Conservation (phyloP, 805 yeast genomes). For the Schwanniomyces polymorphus region DNA sequence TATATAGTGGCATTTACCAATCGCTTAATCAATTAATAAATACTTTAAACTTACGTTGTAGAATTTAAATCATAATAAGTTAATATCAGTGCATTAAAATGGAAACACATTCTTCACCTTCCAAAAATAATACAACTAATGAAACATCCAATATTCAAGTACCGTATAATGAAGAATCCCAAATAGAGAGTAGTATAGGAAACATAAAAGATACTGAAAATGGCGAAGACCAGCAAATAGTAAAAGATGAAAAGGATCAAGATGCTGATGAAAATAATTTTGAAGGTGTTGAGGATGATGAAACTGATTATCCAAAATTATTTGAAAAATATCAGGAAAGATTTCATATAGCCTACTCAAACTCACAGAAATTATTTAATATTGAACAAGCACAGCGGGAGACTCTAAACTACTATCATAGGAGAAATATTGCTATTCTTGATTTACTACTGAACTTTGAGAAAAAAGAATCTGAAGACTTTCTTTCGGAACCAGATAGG, state of each 20-base stretch:
- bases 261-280: not conserved
- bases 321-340: conserved; percentile 27
- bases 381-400: conserved; percentile 36
- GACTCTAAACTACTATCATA: conserved; percentile 29
- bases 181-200: not conserved
- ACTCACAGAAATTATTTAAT: conserved; percentile 25
- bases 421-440: conserved; percentile 38
- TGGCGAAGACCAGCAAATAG: too few relatives aligned
- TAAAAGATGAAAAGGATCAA: not conserved
- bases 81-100: not conserved
- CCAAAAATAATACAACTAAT: not conserved
- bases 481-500: conserved; percentile 7
- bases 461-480: not conserved
- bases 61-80: too few relatives aligned
- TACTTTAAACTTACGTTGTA: not conserved
- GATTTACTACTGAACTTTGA: conserved; percentile 17
- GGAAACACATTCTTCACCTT: not conserved
- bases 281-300: not conserved
- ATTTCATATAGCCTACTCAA: conserved; percentile 20
- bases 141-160: not conserved
- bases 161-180: not conserved
- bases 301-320: conserved; percentile 21
- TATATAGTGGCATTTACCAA: not conserved
- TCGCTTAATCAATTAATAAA: not conserved
- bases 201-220: not conserved